Evolutionary conservation across 345 rosid genomes (phyloP).

Genomic region (Balakata baccata): DNA sequence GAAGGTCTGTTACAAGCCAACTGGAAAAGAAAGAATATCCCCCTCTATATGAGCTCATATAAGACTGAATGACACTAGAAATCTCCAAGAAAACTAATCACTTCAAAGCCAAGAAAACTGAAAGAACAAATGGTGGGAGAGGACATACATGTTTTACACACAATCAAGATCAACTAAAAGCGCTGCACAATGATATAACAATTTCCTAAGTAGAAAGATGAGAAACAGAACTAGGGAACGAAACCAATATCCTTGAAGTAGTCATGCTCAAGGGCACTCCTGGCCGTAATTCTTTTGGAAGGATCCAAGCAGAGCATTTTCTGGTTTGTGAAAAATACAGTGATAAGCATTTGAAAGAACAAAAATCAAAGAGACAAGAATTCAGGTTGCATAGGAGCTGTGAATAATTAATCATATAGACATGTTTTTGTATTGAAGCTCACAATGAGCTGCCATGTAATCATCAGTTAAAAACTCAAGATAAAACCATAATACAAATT

Average conservation of each 20-base stretch:
- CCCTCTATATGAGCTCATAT: neutral
- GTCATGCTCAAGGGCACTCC: slow-evolving; percentile 84
- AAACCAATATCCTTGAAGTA: slow-evolving; percentile 75
- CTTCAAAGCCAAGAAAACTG: neutral
- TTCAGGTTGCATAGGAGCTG: neutral
- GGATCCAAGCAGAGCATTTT: slow-evolving; percentile 97
- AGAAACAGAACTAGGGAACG: slow-evolving; percentile 15
- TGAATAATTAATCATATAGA: neutral
- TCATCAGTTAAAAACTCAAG: too few species aligned
- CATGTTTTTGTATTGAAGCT: too few species aligned
- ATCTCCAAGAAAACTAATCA: slow-evolving; percentile 1
- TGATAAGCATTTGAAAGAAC: slow-evolving; percentile 21
- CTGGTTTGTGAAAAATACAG: slow-evolving; percentile 35
- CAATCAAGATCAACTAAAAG: neutral
- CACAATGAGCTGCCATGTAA: too few species aligned
- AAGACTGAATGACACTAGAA: neutral
- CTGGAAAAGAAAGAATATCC: neutral
- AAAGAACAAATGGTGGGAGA: neutral
- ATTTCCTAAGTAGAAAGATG: neutral
- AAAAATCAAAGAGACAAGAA: neutral
- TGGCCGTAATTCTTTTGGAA: slow-evolving; percentile 77
- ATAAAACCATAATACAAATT: too few species aligned
- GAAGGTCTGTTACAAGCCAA: neutral
- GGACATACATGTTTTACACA: neutral
- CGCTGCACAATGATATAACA: slow-evolving; percentile 7